Evolutionary conservation across 148 eudicot species (phyloP).

Genomic region (Amaranthus cruentus): DNA sequence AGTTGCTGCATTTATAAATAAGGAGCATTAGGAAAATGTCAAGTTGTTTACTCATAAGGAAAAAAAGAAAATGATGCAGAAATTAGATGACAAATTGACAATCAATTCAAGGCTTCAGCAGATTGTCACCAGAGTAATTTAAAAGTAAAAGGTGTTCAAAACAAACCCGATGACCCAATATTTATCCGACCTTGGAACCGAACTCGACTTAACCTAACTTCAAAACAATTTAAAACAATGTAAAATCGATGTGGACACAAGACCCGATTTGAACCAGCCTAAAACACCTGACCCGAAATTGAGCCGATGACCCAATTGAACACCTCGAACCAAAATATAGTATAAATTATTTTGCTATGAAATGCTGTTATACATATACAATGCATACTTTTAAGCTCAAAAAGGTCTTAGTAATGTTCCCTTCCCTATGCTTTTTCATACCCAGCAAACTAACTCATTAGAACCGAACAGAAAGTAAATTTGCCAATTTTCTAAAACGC

Average conservation of each 20-base stretch:
- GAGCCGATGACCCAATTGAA: too few relatives aligned
- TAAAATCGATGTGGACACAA: too few relatives aligned
- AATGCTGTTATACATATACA: background rate
- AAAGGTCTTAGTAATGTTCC: background rate
- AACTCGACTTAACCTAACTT: too few relatives aligned
- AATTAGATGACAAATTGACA: background rate
- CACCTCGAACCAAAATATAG: background rate
- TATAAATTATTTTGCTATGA: background rate
- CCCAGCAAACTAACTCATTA: background rate
- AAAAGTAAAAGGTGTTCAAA: too few relatives aligned
- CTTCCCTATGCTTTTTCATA: conserved; percentile 3
- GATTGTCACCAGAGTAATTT: background rate
- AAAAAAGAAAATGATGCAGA: background rate
- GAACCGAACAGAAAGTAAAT: background rate
- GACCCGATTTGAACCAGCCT: too few relatives aligned
- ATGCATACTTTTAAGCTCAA: background rate
- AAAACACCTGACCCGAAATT: too few relatives aligned
- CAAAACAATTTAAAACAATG: too few relatives aligned
- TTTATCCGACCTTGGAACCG: too few relatives aligned
- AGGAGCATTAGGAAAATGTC: conserved; percentile 6
- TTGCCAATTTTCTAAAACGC: conserved; percentile 5
- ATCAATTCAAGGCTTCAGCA: background rate
- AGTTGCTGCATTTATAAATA: conserved; percentile 36
- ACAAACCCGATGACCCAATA: too few relatives aligned
- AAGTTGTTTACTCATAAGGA: background rate